phyloP scores from a whole-genome alignment of 1,284 basidiomycete species.

The Rhodotorula sp. region DNA sequence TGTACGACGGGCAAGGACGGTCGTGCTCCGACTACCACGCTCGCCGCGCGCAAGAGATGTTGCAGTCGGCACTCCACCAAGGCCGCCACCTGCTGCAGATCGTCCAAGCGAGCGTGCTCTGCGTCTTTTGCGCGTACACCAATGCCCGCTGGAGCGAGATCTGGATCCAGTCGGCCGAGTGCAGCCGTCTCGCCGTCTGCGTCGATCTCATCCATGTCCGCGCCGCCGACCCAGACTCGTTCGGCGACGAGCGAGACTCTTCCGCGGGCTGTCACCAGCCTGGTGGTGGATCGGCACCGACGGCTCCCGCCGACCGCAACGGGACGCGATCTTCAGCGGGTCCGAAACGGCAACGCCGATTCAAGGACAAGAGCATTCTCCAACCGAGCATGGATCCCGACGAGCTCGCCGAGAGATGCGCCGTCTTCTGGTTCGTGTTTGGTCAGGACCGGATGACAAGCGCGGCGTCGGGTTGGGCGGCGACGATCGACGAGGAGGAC shows the following conservation, averaged over 20 bases:
- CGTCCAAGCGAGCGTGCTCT: constrained; percentile 74
- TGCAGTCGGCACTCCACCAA: constrained; percentile 75
- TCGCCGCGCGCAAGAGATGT: constrained; percentile 63
- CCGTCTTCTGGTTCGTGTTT: constrained; percentile 37
- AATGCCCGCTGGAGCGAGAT: constrained; percentile 85
- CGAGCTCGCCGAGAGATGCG: constrained; percentile 12
- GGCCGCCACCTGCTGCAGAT: constrained; percentile 78
- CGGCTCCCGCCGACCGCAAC: background rate
- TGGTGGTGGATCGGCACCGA: background rate
- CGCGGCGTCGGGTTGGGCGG: constrained; percentile 42
- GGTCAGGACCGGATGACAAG: constrained; percentile 36
- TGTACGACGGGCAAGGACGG: background rate
- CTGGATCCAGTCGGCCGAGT: constrained; percentile 79
- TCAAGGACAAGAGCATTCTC: constrained; percentile 21
- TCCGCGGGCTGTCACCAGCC: background rate
- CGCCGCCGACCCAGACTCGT: background rate
- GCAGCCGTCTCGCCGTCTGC: constrained; percentile 75
- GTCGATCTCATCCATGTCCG: constrained; percentile 50
- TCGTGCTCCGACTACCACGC: constrained; percentile 76
- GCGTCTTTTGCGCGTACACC: constrained; percentile 83
- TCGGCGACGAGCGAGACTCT: background rate
- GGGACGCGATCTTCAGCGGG: background rate
- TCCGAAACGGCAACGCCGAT: background rate
- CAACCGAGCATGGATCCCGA: constrained; percentile 12
- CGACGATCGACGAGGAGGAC: constrained; percentile 36